Base-by-base conservation (phyloP, 768 basidiomycete genomes). In the Kwoniella heveanensis region DNA sequence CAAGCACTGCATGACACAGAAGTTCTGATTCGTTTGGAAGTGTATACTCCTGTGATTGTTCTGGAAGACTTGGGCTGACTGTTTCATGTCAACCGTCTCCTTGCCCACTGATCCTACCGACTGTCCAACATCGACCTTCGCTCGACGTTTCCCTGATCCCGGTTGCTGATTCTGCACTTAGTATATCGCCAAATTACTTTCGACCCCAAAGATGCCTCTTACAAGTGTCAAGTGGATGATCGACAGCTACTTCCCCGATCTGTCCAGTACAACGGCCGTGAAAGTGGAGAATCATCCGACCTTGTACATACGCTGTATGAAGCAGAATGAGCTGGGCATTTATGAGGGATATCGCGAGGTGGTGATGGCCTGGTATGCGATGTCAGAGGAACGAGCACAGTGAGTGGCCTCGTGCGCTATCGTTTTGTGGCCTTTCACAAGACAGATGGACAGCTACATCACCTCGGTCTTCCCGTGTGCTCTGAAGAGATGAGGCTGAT, bases 191-290 rank as follows among this genome's bases (percentile, higher is more conserved):
- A 59, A 51, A 6, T 8, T 65, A 1, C 54, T 72, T 3, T 52
- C 62, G 1, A 62, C 54, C 15, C 58, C 61, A 4, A 51, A 57
- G 8, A 37, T 60, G 13, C 36, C 46, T 4, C 61, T 61, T 5
- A 51, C 54, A 36, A 39, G 53, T 17, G 54, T 69, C 5, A 25
- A 37, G 19, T 22, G 17, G 13, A 46, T 72, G 3, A n/a, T 67
- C n/a, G 65, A 72, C 22, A 36, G 30, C 8, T 69, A 72, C 49
- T 66, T 72, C 36, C 70, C 70, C 36, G 51, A 60, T 19, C n/a
- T n/a, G n/a, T n/a, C n/a, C n/a, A n/a, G n/a, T n/a, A 32, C 51
- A 7, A 5, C 30, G 19, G 44, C 6, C 25, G 29, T 22, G 9
- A 36, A 46, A 29, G 32, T 32, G 2, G 46, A 36, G 9, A 24